phyloP scores from a whole-genome alignment of 306 rosid genomes.

The Sindora glabra region DNA sequence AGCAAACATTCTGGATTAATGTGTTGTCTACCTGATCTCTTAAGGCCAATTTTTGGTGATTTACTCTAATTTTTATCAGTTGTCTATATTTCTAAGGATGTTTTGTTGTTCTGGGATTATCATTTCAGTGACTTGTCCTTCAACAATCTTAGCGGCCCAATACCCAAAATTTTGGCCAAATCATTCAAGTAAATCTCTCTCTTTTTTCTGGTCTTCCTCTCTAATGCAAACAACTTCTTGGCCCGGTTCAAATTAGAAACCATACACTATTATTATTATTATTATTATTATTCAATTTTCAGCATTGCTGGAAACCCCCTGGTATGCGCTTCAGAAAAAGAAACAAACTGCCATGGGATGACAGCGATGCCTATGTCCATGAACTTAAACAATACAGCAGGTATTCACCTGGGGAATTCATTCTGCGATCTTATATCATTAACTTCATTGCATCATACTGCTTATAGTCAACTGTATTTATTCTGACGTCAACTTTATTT shows the following conservation, averaged over 20 bases:
- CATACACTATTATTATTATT: too few species aligned
- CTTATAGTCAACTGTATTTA: too few species aligned
- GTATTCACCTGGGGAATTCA: constrained; percentile 25
- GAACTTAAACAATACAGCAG: constrained; percentile 64
- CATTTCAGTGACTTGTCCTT: constrained; percentile 75
- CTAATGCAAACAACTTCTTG: too few species aligned
- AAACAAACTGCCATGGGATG: constrained; percentile 69
- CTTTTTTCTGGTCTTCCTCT: constrained; percentile 1
- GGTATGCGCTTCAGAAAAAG: constrained; percentile 73
- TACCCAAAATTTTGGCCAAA: constrained; percentile 82
- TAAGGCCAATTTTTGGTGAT: too few species aligned
- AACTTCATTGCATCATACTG: too few species aligned
- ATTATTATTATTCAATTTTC: too few species aligned
- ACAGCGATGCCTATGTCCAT: constrained; percentile 85
- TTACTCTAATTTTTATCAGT: not conserved
- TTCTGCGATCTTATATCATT: too few species aligned
- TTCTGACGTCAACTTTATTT: constrained; percentile 34
- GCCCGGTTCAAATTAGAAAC: too few species aligned
- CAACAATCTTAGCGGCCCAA: constrained; percentile 85
- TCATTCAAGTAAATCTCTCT: constrained; percentile 63
- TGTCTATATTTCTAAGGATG: constrained; percentile 16
- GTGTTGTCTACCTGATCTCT: too few species aligned
- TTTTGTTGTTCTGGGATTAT: constrained; percentile 22
- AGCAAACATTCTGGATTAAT: too few species aligned
- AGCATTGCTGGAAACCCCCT: constrained; percentile 90